phyloP scores from a whole-genome alignment of 2,329 filamentous ascomycete genomes.

The Ophiostoma sp. region DNA sequence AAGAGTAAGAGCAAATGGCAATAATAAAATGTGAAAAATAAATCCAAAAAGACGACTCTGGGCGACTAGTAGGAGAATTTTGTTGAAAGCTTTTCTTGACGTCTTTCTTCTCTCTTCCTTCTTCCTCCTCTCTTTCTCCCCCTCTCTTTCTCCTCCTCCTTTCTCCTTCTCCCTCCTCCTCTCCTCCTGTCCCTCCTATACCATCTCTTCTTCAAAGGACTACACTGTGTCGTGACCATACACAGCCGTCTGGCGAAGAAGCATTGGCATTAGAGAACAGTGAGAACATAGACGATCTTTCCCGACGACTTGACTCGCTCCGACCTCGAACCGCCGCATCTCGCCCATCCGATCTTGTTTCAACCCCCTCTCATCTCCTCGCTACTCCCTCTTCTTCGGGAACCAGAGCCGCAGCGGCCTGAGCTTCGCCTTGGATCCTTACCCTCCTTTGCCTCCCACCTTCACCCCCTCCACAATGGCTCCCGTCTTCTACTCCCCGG shows the following conservation, averaged over 20 bases:
- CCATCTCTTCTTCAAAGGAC: conserved; percentile 23
- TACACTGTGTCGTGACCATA: conserved; percentile 17
- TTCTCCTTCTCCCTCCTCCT: conserved; percentile 8
- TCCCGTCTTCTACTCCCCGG: conserved; percentile 46
- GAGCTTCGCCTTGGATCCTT: conserved; percentile 5
- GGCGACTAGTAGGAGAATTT: conserved; percentile 21
- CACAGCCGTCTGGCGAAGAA: conserved; percentile 24
- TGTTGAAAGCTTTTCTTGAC: conserved; percentile 18
- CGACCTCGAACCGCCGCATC: neutral
- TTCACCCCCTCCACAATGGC: conserved; percentile 32
- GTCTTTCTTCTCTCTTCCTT: neutral
- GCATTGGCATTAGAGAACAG: conserved; percentile 21
- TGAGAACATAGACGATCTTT: conserved; percentile 13
- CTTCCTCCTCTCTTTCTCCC: neutral
- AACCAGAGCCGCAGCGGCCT: conserved; percentile 8
- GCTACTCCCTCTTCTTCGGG: neutral
- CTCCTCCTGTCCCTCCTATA: conserved; percentile 1
- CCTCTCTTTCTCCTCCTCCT: neutral
- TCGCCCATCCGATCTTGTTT: neutral
- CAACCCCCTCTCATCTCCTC: neutral
- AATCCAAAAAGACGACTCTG: conserved; percentile 3
- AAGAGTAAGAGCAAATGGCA: conserved; percentile 12
- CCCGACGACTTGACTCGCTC: conserved; percentile 13
- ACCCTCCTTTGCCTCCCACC: neutral
- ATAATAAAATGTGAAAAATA: conserved; percentile 7